Evolutionary conservation across 495 filamentous ascomycete genomes (phyloP), one percentile per base, ranked within the genome.

Genomic region (Penicillium ucsense): DNA sequence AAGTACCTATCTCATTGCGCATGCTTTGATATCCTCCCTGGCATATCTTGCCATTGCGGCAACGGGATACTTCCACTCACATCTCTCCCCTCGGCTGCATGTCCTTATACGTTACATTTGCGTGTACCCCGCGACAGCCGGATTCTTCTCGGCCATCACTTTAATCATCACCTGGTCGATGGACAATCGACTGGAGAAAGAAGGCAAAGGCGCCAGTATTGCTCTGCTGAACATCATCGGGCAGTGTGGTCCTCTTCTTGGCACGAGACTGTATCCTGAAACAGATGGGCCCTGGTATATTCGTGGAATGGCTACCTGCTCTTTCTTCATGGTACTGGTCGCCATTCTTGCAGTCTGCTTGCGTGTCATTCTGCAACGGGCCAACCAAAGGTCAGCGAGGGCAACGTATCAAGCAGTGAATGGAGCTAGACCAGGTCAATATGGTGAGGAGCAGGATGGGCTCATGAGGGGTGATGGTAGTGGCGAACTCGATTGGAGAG

Each of bases 141-240:
- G 80, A 6, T 83, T 83, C 65, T 83, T 83, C 63, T 77, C 75
- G 8, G 72, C 72, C 8, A 73, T 82, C 48, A 80, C 80, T 0
- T 58, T 82, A 8, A 78, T 83, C 46, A 80, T 83, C 49, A 82
- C 79, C 37, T 82, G 79, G 79, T 79, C 76, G 11, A 71, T 83
- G 63, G 81, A 82, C 51, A 82, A 82, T 56, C 76, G 79, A 30
- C 57, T 63, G 40, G 73, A 70, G 10, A 74, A 80, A 8, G 71
- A 74, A 48, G 68, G 66, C 10, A 78, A 78, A 34, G 80, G 79
- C 0, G 73, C 77, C 0, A 78, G 78, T 38, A 71, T 83, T 30
- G 72, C 73, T 8, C 66, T 83, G 31, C 51, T 83, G 8, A 81
- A 83, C 48, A 50, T 79, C 28, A 72, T 83, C 30, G 80, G 81